phyloP scores from a whole-genome alignment of 1,139 yeast species.

The Diutina rugosa region DNA sequence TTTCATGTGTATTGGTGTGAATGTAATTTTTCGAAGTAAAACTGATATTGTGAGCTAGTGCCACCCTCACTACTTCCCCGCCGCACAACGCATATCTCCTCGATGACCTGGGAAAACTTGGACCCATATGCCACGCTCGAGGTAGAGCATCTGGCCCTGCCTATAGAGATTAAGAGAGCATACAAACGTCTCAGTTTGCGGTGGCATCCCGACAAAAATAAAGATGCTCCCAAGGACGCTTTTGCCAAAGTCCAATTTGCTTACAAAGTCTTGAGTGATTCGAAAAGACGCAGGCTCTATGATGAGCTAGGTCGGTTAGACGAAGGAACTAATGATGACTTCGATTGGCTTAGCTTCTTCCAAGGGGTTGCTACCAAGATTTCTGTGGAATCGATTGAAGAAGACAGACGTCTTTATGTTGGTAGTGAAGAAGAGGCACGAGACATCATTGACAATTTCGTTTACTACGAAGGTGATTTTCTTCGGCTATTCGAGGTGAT shows the following conservation, averaged over 20 bases:
- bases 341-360: conserved; percentile 57
- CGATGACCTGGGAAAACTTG: conserved; percentile 17
- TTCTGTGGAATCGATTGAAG: conserved; percentile 61
- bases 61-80: neutral
- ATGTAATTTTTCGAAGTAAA: neutral
- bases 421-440: conserved; percentile 51
- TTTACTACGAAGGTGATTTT: conserved; percentile 57
- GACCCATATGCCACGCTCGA: conserved; percentile 58
- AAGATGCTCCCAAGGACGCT: conserved; percentile 21
- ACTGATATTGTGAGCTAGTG: neutral
- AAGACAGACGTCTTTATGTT: conserved; percentile 55
- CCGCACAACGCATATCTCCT: neutral
- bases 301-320: conserved; percentile 55
- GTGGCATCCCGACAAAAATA: conserved; percentile 70
- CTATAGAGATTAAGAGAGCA: conserved; percentile 51
- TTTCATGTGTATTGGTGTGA: neutral
- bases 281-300: conserved; percentile 38
- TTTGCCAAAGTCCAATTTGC: conserved; percentile 72
- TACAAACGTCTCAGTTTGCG: conserved; percentile 59
- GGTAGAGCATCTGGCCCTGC: conserved; percentile 26
- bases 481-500: conserved; percentile 57
- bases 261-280: conserved; percentile 56
- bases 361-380: conserved; percentile 44
- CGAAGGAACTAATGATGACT: conserved; percentile 21
- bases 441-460: conserved; percentile 51